A percentile compares a stretch with the other conserved stretches of the same genome.
These are phyloP conservation scores for Penicillium bialowiezense DNA, from an alignment of 495 filamentous ascomycete species.

Conservation along the genomic window DNA sequence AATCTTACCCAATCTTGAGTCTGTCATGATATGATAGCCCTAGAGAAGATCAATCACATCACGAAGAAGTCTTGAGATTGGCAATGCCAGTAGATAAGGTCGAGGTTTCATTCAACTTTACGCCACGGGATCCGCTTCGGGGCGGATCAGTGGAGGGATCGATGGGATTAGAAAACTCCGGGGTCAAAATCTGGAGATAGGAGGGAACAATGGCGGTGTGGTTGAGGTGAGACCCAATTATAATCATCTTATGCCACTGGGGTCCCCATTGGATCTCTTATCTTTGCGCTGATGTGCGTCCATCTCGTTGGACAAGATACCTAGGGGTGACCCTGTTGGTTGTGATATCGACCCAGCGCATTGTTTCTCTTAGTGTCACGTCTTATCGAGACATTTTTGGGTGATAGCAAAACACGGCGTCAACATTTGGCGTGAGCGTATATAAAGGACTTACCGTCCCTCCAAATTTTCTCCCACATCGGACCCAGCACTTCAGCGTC, in stretches of 20 bases:
- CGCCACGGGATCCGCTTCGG: slow-evolving; percentile 1
- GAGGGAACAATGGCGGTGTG: slow-evolving; percentile 4
- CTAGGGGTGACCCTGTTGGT: background rate
- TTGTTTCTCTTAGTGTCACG: slow-evolving; percentile 11
- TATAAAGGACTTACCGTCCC: slow-evolving; percentile 9
- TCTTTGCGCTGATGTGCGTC: slow-evolving; percentile 1
- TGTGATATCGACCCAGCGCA: slow-evolving; percentile 12
- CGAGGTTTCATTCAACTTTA: background rate
- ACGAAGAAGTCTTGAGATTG: background rate
- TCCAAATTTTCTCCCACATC: background rate
- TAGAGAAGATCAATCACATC: slow-evolving; percentile 8
- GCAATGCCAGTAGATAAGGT: slow-evolving; percentile 5
- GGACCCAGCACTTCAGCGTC: background rate
- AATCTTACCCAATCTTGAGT: background rate
- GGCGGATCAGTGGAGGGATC: slow-evolving; percentile 12
- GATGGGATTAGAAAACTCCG: slow-evolving; percentile 8
- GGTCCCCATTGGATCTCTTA: slow-evolving; percentile 4
- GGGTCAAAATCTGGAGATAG: slow-evolving; percentile 27
- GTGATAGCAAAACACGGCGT: slow-evolving; percentile 12
- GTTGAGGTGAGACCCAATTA: slow-evolving; percentile 2
- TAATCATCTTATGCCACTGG: background rate
- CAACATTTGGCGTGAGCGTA: slow-evolving; percentile 3
- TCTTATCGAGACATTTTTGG: slow-evolving; percentile 19
- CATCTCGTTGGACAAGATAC: background rate
- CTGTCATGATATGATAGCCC: background rate